A percentile compares a stretch with the other conserved stretches of the same genome.
These are phyloP conservation scores for Kodamaea kaohsiungensis DNA, from an alignment of 805 yeast genomes.

Conservation along the genomic window DNA sequence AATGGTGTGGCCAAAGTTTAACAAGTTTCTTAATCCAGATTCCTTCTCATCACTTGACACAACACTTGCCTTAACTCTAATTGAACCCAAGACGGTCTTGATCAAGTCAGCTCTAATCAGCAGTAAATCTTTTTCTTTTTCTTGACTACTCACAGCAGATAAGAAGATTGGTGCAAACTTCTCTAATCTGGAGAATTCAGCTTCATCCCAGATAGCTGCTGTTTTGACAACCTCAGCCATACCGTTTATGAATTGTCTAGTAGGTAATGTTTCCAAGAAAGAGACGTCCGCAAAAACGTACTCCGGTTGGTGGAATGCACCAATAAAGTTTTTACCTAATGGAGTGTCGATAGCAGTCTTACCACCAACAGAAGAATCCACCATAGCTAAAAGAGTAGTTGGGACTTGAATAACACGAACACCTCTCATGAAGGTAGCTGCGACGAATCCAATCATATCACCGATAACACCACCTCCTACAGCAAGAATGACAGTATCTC, in stretches of 20 bases:
- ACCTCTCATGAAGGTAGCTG: slow-evolving; percentile 99
- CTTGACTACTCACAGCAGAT: slow-evolving; percentile 48
- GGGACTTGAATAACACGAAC: slow-evolving; percentile 93
- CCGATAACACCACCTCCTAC: slow-evolving; percentile 99
- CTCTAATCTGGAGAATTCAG: slow-evolving; percentile 84
- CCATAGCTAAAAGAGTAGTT: slow-evolving; percentile 93
- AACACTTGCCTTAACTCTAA: slow-evolving; percentile 88
- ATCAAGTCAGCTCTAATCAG: slow-evolving; percentile 73
- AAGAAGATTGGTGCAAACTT: slow-evolving; percentile 68
- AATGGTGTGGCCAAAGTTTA: slow-evolving; percentile 95
- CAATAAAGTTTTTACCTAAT: slow-evolving; percentile 90
- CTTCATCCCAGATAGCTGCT: slow-evolving; percentile 96
- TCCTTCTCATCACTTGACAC: slow-evolving; percentile 94
- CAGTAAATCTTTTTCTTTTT: slow-evolving; percentile 46
- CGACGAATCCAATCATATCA: slow-evolving; percentile 98
- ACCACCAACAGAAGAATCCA: slow-evolving; percentile 97
- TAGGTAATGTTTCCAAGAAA: slow-evolving; percentile 85
- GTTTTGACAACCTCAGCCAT: slow-evolving; percentile 98
- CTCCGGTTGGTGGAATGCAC: slow-evolving; percentile 96
- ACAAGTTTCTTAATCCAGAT: slow-evolving; percentile 85
- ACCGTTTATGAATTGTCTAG: slow-evolving; percentile 93
- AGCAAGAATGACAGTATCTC: slow-evolving; percentile 93
- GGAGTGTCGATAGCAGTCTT: slow-evolving; percentile 98
- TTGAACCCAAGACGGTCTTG: slow-evolving; percentile 80
- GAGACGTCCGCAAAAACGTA: slow-evolving; percentile 85